Conservation (phyloP, 768 basidiomycete species). For the Tylopilus subfusipes region DNA sequence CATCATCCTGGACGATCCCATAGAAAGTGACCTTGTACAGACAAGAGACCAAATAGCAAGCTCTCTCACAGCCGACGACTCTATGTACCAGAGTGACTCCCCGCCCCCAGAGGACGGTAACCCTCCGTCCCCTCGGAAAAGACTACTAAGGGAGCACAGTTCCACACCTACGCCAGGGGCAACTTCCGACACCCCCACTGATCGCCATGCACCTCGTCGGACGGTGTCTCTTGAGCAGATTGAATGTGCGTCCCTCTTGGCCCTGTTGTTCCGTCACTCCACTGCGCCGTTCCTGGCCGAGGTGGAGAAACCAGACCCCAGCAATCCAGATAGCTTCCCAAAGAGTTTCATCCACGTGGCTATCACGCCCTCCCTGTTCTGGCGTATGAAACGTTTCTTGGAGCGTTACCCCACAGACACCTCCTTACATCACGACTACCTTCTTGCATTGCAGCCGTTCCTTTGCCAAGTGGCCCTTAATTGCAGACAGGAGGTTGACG, state of each 20-base stretch:
- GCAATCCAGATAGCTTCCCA: constrained; percentile 30
- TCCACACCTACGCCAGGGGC: constrained; percentile 19
- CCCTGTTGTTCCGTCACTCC: constrained; percentile 55
- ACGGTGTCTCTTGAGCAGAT: constrained; percentile 56
- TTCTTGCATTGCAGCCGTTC: constrained; percentile 63
- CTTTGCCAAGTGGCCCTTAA: constrained; percentile 82
- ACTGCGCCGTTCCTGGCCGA: constrained; percentile 54
- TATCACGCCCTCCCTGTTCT: constrained; percentile 48
- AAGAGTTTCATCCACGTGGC: constrained; percentile 21
- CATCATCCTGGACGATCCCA: constrained; percentile 62
- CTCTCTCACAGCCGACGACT: constrained; percentile 14
- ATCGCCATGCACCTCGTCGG: constrained; percentile 24
- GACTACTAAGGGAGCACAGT: constrained; percentile 22
- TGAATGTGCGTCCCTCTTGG: constrained; percentile 66
- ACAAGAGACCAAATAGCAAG: constrained; percentile 23
- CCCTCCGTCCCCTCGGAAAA: constrained; percentile 33
- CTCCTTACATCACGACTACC: constrained; percentile 72
- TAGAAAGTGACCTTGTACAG: constrained; percentile 31
- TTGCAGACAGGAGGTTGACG: constrained; percentile 50
- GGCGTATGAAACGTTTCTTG: constrained; percentile 61
- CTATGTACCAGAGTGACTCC: constrained; percentile 35
- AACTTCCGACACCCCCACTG: constrained; percentile 17
- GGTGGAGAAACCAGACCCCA: constrained; percentile 26
- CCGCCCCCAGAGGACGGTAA: constrained; percentile 29
- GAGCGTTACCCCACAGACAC: constrained; percentile 66